Base-by-base conservation (phyloP, 495 filamentous ascomycete genomes). In the Friedmanniomyces endolithicus region DNA sequence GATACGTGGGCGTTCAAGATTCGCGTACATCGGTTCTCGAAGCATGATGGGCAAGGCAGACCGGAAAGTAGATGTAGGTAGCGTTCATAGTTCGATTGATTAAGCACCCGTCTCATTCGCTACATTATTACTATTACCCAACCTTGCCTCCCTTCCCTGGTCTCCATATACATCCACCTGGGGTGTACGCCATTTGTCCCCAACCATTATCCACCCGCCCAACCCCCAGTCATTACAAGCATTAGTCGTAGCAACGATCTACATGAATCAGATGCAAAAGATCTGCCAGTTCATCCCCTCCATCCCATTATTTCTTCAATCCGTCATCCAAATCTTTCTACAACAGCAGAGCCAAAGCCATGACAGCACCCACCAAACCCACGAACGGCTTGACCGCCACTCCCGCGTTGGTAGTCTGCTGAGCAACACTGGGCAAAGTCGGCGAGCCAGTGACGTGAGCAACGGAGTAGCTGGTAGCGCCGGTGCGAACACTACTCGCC, bases 351-450 rank as follows among this genome's bases (percentile, higher is more conserved):
- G 53, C 53, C n/a, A 55, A 23, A 20, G 53, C 53, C 14, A 55
- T 1, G 43, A 55, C 19, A 19, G 53, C 53, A 11, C 24, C 53
- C 19, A 55, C 14, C 25, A 41, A 12, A 6, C 12, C 40, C 41
- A 49, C 49, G 25, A 49, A 25, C 2, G 53, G 53, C 53, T 55
- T 55, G 4, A 47, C 11, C 1, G 25, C 25, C 12, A 27, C 23
- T 24, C 53, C 53, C 19, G 53, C 53, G 24, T 41, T 41, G n/a
- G 43, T 49, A 22, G 51, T 53, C 37, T 53, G 49, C 33, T 39
- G 33, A 16, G 49, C 50, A 2, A 19, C 20, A 16, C 20, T 11
- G 1, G 22, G 16, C 2, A 2, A 23, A 1, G 50, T 25, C 6
- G 50, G 33, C 3, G 29, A 40, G 7, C 34, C 20, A 11, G 19